Conservation (phyloP, 1,284 basidiomycete genomes). For the Ustilago bromivora region DNA sequence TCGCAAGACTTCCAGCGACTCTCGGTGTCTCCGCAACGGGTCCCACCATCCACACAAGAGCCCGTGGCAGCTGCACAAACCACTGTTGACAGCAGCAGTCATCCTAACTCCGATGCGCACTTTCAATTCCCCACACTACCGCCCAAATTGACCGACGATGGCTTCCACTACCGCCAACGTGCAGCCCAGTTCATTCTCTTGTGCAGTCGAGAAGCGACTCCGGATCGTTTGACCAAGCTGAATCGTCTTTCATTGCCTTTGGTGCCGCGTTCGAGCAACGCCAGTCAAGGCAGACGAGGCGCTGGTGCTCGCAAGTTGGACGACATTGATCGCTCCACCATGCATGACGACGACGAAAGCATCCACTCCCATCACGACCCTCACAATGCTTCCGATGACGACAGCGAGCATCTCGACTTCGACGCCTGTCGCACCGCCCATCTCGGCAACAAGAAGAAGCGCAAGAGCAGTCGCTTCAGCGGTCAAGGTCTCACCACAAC, state of each 20-base stretch:
- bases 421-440: slow-evolving; percentile 42
- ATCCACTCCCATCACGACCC: slow-evolving; percentile 14
- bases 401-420: slow-evolving; percentile 35
- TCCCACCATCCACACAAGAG: background rate
- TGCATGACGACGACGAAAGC: slow-evolving; percentile 22
- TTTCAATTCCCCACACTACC: slow-evolving; percentile 38
- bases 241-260: slow-evolving; percentile 22
- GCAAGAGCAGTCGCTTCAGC: slow-evolving; percentile 50
- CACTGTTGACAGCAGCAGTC: background rate
- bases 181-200: slow-evolving; percentile 46
- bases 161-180: slow-evolving; percentile 44
- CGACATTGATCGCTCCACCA: background rate
- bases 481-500: slow-evolving; percentile 1
- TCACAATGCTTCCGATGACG: slow-evolving; percentile 28
- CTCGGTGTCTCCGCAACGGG: slow-evolving; percentile 12
- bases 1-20: slow-evolving; percentile 29
- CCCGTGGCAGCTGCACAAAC: background rate
- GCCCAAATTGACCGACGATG: slow-evolving; percentile 30
- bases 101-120: background rate
- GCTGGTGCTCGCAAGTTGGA: background rate
- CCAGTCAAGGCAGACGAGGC: background rate
- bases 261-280: background rate
- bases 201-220: slow-evolving; percentile 32
- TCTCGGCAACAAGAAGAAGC: slow-evolving; percentile 59
- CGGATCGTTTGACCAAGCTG: slow-evolving; percentile 16